Percentiles rank a stretch among this genome's conserved stretches.
Conservation (phyloP, 768 basidiomycete genomes). For the Boletus vinaceobasis region DNA sequence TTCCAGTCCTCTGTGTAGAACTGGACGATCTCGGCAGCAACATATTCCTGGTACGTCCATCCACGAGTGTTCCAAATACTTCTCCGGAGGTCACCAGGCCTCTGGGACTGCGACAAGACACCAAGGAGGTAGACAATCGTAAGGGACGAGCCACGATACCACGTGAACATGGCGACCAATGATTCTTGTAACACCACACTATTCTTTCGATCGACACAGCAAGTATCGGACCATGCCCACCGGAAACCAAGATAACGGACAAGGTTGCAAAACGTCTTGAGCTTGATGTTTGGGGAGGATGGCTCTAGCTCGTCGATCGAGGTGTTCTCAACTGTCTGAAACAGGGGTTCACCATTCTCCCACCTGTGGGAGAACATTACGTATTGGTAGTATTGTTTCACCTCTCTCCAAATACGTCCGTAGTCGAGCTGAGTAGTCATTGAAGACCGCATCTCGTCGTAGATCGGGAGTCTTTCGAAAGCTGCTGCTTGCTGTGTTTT, state of each 20-base stretch:
- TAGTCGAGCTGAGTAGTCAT: neutral
- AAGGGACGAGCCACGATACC: constrained; percentile 8
- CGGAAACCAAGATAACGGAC: neutral
- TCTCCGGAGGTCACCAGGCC: neutral
- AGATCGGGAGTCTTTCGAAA: constrained; percentile 3
- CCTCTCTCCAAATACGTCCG: constrained; percentile 1
- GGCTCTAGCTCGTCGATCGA: constrained; percentile 2
- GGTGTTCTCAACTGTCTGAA: constrained; percentile 2
- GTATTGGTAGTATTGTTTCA: constrained; percentile 8
- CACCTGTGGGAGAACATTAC: constrained; percentile 12
- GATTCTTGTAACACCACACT: constrained; percentile 11
- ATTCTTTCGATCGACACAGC: neutral
- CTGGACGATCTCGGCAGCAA: too few relatives aligned
- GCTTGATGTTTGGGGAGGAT: constrained; percentile 3
- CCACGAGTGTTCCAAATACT: constrained; percentile 20
- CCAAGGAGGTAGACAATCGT: constrained; percentile 13
- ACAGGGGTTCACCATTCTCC: constrained; percentile 1
- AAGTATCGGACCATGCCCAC: constrained; percentile 20
- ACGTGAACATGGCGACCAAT: constrained; percentile 13
- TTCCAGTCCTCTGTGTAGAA: too few relatives aligned
- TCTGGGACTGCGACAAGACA: neutral
- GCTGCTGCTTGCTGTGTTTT: too few relatives aligned
- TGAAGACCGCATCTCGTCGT: constrained; percentile 2
- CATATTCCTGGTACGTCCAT: too few relatives aligned
- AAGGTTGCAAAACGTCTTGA: constrained; percentile 5